Conservation (phyloP, 1,139 yeast genomes). For the Scheffersomyces stambukii region DNA sequence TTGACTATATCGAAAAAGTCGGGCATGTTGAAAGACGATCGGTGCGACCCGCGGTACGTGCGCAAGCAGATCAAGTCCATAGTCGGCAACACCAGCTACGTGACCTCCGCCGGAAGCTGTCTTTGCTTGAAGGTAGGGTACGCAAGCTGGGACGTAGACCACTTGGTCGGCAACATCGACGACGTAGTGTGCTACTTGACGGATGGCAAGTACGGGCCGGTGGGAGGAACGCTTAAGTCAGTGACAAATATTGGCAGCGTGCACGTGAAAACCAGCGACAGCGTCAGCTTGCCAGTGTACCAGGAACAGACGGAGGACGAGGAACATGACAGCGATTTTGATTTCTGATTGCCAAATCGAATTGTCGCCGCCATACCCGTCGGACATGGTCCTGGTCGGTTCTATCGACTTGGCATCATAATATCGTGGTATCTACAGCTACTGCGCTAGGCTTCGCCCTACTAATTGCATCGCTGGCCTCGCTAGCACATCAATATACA, state of each 20-base stretch:
- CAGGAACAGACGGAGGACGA: conserved; percentile 13
- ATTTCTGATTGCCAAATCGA: conserved; percentile 21
- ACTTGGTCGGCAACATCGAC: conserved; percentile 51
- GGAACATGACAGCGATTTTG: conserved; percentile 27
- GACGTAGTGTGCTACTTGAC: conserved; percentile 50
- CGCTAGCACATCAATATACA: too few species aligned
- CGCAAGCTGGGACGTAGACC: conserved; percentile 37
- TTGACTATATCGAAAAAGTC: conserved; percentile 30
- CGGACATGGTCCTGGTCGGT: not conserved
- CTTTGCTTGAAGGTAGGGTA: conserved; percentile 52
- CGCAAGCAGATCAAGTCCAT: conserved; percentile 58
- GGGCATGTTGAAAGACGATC: conserved; percentile 44
- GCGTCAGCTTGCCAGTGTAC: conserved; percentile 51
- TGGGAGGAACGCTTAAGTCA: conserved; percentile 53
- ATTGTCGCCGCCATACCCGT: not conserved
- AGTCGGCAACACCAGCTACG: conserved; percentile 53
- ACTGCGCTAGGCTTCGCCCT: too few species aligned
- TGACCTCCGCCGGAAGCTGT: conserved; percentile 52
- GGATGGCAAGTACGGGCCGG: conserved; percentile 45
- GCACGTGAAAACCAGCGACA: conserved; percentile 59
- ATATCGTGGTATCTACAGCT: too few species aligned
- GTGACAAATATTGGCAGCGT: conserved; percentile 43
- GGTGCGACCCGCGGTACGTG: conserved; percentile 60
- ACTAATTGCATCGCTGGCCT: too few species aligned
- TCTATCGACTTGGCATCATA: too few species aligned